Evolutionary conservation across 2,329 filamentous ascomycete genomes (phyloP).

Genomic region (Penicillium oxalicum): DNA sequence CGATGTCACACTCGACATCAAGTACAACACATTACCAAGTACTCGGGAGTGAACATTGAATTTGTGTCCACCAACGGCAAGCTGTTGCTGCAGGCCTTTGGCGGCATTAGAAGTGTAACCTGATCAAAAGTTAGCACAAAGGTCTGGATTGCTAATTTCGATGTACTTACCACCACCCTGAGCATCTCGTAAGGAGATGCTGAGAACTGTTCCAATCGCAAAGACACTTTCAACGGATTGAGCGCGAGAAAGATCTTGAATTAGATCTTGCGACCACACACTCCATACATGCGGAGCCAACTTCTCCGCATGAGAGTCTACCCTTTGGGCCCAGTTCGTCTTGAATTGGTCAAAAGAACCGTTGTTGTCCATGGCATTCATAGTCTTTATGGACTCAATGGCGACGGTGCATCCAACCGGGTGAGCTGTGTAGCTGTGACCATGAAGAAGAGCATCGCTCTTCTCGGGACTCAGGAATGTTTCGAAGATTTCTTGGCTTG

Average conservation of each 20-base stretch:
- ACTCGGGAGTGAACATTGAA: slow-evolving; percentile 54
- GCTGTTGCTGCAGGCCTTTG: slow-evolving; percentile 46
- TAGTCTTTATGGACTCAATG: slow-evolving; percentile 56
- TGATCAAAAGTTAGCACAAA: slow-evolving; percentile 11
- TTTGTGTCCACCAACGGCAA: slow-evolving; percentile 37
- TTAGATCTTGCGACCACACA: slow-evolving; percentile 60
- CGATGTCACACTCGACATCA: slow-evolving; percentile 54
- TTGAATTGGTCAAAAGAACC: slow-evolving; percentile 55
- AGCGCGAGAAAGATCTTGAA: slow-evolving; percentile 54
- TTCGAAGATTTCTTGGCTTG: slow-evolving; percentile 66
- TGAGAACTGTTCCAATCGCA: slow-evolving; percentile 68
- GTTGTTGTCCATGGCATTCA: slow-evolving; percentile 53
- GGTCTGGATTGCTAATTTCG: neutral
- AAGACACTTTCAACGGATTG: slow-evolving; percentile 58
- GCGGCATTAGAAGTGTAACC: slow-evolving; percentile 55
- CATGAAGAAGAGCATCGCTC: slow-evolving; percentile 71
- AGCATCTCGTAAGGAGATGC: slow-evolving; percentile 53
- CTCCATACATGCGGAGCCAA: slow-evolving; percentile 52
- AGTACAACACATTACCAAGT: slow-evolving; percentile 55
- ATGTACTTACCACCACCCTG: slow-evolving; percentile 40
- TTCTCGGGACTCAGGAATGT: slow-evolving; percentile 68
- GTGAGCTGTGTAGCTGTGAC: slow-evolving; percentile 83
- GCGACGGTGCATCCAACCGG: slow-evolving; percentile 75
- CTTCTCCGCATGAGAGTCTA: neutral
- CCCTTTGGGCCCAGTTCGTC: slow-evolving; percentile 40